Evolutionary conservation across 371 early-diverging fungal genomes (phyloP), one percentile per base, ranked within the genome.

Genomic region (Mortierella sp.): DNA sequence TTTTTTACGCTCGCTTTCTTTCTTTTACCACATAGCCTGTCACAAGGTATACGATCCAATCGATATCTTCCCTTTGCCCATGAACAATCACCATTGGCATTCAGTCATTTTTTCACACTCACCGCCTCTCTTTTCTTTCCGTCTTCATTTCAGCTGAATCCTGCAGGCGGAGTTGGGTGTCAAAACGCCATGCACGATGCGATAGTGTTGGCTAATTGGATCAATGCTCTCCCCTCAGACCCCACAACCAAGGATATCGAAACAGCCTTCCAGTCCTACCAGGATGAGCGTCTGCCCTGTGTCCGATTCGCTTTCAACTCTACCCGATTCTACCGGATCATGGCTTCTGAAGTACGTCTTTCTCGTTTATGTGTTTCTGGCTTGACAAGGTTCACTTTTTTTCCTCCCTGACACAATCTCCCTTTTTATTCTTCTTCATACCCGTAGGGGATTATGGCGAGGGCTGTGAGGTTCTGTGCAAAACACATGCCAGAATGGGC

Each of bases 131-230:
- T n/a, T 3, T 8, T 13, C 13, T 43, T 21, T 28, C 50, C 51
- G 2, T 51, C 21, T 48, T 43, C 57, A 13, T 40, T 26, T 55
- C 54, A 73, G 73, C 24, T 74, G 74, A 79, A 59, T 24, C 74
- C 74, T 19, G 57, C 71, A 0, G 74, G 74, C 3, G 79, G 71
- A 31, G 54, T 69, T 40, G 75, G 75, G 11, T 71, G 70, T 16
- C 11, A 44, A 37, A 73, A 74, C 10, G 79, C 75, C 2, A 69
- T 78, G 69, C 79, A 78, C 19, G 79, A 74, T 53, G 79, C 79
- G 6, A 69, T 78, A 10, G 50, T 69, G 0, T 31, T 78, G 31
- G 74, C 79, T 26, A 78, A 78, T n/a, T 78, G 79, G 79, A 73
- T 78, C 71, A 78, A 78, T 31, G 57, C 73, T 5, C 40, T 79